Evolutionary conservation across 805 yeast species (phyloP).

Genomic region (Candida fluviatilis): DNA sequence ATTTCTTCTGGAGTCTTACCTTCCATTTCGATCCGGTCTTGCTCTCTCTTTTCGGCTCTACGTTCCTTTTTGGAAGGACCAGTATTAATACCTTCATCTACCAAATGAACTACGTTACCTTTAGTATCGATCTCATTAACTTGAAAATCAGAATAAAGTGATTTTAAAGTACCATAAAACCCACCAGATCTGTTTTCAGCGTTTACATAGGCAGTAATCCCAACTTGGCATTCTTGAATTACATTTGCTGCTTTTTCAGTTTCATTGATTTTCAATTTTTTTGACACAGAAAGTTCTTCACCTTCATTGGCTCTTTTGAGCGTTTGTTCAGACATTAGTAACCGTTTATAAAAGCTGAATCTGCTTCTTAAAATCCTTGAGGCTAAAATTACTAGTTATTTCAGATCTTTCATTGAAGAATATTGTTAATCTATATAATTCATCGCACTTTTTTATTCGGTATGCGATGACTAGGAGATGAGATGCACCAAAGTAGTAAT

Average conservation of each 20-base stretch:
- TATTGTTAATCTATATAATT: background rate
- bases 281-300: background rate
- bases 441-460: constrained; percentile 2
- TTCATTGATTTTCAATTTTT: background rate
- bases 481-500: too few relatives aligned
- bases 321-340: background rate
- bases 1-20: constrained; percentile 29
- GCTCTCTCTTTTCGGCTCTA: constrained; percentile 39
- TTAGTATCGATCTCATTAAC: constrained; percentile 79
- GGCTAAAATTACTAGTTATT: constrained; percentile 1
- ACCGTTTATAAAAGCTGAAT: background rate
- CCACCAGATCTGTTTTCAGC: constrained; percentile 40
- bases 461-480: background rate
- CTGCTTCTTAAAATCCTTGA: background rate
- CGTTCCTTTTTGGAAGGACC: constrained; percentile 45
- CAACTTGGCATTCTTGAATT: constrained; percentile 49
- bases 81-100: constrained; percentile 63
- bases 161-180: constrained; percentile 77
- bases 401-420: constrained; percentile 1
- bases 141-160: constrained; percentile 86
- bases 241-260: background rate
- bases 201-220: constrained; percentile 70
- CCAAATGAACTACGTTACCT: constrained; percentile 70
- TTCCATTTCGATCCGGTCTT: constrained; percentile 29
- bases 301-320: constrained; percentile 1